These are phyloP conservation scores for Hymenoscyphus infarciens DNA, from an alignment of 2,329 filamentous ascomycete species.

Conservation along the genomic window DNA sequence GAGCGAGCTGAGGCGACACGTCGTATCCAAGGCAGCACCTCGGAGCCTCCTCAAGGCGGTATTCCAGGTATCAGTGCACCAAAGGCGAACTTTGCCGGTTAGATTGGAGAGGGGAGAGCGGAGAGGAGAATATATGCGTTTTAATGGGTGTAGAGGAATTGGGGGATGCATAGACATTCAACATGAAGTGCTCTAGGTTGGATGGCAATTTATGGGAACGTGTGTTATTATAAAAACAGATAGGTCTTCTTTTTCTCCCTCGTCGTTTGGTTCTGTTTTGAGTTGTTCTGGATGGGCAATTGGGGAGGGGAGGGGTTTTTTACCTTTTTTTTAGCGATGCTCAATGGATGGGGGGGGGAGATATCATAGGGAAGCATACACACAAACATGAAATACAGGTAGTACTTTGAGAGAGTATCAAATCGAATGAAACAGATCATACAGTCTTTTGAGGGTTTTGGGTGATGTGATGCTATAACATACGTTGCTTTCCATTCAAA, in stretches of 20 bases:
- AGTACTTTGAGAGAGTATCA: not conserved
- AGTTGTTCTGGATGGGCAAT: not conserved
- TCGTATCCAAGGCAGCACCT: conserved; percentile 64
- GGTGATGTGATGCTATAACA: not conserved
- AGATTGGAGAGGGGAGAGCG: conserved; percentile 7
- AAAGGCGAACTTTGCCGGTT: conserved; percentile 27
- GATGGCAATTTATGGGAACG: not conserved
- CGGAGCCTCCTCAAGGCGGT: not conserved
- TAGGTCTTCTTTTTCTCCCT: not conserved
- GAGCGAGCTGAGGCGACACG: conserved; percentile 85
- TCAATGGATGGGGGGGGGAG: not conserved
- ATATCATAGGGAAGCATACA: not conserved
- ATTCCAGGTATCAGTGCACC: conserved; percentile 6
- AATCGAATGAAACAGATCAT: not conserved
- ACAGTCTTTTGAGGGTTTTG: not conserved
- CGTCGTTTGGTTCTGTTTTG: not conserved
- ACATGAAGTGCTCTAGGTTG: conserved; percentile 21
- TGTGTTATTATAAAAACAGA: not conserved
- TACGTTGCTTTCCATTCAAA: too few relatives aligned
- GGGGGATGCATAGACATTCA: conserved; percentile 13
- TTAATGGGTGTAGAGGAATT: not conserved
- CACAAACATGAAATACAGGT: not conserved
- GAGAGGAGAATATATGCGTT: not conserved
- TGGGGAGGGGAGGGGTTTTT: not conserved
- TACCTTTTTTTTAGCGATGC: not conserved